Evolutionary conservation across 306 rosid species (phyloP).

Genomic region (Carpinus fangiana): DNA sequence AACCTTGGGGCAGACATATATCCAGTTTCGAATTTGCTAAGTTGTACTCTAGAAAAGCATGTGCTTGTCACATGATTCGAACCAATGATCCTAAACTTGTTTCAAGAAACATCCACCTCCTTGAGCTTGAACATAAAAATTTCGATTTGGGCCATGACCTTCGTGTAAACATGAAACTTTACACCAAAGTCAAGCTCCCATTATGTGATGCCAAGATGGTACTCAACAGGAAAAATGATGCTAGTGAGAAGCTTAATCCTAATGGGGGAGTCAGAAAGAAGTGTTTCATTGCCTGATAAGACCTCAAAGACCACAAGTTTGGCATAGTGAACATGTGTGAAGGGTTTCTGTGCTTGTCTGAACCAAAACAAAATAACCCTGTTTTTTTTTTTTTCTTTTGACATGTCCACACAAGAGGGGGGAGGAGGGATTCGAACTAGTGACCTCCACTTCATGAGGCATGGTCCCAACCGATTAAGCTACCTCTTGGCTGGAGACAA

Average conservation of each 20-base stretch:
- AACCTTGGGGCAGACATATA: slow-evolving; percentile 21
- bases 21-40: slow-evolving; percentile 30
- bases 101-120: slow-evolving; percentile 24
- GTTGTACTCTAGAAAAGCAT: background rate
- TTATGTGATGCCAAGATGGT: slow-evolving; percentile 15
- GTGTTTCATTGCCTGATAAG: background rate
- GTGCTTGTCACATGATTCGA: slow-evolving; percentile 5
- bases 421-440: too few relatives aligned
- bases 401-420: too few relatives aligned
- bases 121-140: slow-evolving; percentile 15
- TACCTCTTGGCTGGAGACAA: too few relatives aligned
- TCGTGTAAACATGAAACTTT: slow-evolving; percentile 3
- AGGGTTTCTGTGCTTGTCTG: slow-evolving; percentile 32
- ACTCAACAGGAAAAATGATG: background rate
- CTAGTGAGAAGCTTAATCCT: background rate
- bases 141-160: background rate
- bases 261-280: background rate
- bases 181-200: slow-evolving; percentile 29
- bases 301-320: slow-evolving; percentile 2
- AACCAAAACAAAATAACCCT: too few relatives aligned
- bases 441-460: too few relatives aligned
- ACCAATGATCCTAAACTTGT: background rate
- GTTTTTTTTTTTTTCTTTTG: too few relatives aligned
- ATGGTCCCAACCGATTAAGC: too few relatives aligned
- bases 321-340: slow-evolving; percentile 22